phyloP scores from a whole-genome alignment of 768 basidiomycete species.

The Hysterangium stoloniferum region DNA sequence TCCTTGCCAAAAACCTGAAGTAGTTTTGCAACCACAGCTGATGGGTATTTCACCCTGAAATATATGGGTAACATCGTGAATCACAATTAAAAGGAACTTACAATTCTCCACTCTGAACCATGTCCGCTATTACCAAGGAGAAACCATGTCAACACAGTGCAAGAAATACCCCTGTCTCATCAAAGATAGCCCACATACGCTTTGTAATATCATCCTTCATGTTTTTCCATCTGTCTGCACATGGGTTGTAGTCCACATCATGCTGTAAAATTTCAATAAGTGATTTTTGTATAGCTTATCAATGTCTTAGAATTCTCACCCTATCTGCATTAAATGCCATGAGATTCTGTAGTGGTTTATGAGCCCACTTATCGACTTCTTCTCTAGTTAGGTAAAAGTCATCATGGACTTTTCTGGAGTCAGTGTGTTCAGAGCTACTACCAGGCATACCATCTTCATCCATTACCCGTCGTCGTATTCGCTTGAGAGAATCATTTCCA shows the following conservation, averaged over 20 bases:
- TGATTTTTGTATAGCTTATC: too few species aligned
- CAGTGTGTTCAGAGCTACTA: too few species aligned
- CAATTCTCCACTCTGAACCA: slow-evolving; percentile 31
- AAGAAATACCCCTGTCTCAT: slow-evolving; percentile 33
- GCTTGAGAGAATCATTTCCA: slow-evolving; percentile 28
- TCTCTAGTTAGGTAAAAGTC: too few species aligned
- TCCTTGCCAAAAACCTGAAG: slow-evolving; percentile 11
- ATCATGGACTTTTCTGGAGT: too few species aligned
- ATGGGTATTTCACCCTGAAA: slow-evolving; percentile 19
- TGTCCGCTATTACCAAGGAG: slow-evolving; percentile 23
- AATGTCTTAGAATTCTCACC: too few species aligned
- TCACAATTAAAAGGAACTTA: slow-evolving; percentile 21
- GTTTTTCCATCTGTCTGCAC: slow-evolving; percentile 28
- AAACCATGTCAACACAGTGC: slow-evolving; percentile 29
- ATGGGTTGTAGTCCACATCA: too few species aligned
- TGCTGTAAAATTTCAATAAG: too few species aligned
- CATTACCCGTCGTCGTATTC: too few species aligned
- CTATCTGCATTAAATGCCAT: too few species aligned
- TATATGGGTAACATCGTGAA: neutral
- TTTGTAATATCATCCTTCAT: slow-evolving; percentile 22
- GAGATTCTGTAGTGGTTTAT: too few species aligned
- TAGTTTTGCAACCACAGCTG: slow-evolving; percentile 13
- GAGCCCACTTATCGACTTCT: too few species aligned
- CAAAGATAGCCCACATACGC: slow-evolving; percentile 29
- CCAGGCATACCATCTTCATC: too few species aligned